Base-by-base conservation (phyloP, 2,329 filamentous ascomycete genomes). In the Colletotrichum spaethianum region DNA sequence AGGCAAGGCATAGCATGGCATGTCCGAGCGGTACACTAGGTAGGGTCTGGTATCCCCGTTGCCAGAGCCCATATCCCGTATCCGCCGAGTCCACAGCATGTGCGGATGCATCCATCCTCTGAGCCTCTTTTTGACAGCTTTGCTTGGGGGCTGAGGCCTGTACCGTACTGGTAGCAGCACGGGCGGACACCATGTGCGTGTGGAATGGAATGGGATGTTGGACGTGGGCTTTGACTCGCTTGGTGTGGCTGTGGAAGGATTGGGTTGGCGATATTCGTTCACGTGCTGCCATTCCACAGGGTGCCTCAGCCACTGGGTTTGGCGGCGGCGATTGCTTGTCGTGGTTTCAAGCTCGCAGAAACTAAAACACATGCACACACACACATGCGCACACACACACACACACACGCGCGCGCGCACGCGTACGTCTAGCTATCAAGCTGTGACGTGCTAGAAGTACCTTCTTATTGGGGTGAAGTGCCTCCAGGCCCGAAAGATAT, bases 71-170 rank as follows among this genome's bases (percentile, higher is more conserved):
- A 14, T 46, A 18, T 11, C 6, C 18, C 26, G 26, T 46, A 60
- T 40, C 57, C 57, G 20, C 40, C 28, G 44, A 62, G n/a, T 40
- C 44, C 59, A 40, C 44, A 28, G n/a, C 14, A 38, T 38, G 28
- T 38, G 28, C 44, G 44, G 55, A 52, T 57, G 60, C 68, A 44
- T 40, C 31, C 62, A 53, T 52, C 46, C 53, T 38, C 62, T 66
- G 46, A 66, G 62, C 62, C 44, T 70, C 44, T 28, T 48, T 48
- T 18, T 23, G 40, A 28, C 23, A 31, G 57, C 33, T 46, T 63
- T 36, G 23, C 33, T 36, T 28, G 56, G 56, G 31, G 57, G 26
- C 20, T 33, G 40, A 14, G 55, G 55, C 52, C n/a, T 56, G 33
- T 31, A 36, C 42, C 20, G 40, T 44, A 7, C 16, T 16, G 40